A percentile compares a stretch with the other conserved stretches of the same genome.
These are phyloP conservation scores for Phytophthora nicotianae DNA, from an alignment of 352 stramenopile species.

Conservation along the genomic window DNA sequence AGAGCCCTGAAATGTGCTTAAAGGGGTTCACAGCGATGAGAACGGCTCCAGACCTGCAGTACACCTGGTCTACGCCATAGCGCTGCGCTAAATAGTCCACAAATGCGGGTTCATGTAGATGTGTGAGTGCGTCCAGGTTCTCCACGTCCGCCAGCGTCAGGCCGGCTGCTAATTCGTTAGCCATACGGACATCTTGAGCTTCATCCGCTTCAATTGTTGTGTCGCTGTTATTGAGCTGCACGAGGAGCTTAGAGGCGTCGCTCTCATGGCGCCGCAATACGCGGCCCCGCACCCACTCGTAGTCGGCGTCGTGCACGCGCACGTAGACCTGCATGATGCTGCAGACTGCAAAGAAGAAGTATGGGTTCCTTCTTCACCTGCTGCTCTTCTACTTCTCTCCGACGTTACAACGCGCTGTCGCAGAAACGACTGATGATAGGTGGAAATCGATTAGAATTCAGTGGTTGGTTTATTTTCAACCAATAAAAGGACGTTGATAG, in stretches of 20 bases:
- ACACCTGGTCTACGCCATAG: constrained; percentile 75
- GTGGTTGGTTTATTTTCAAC: constrained; percentile 9
- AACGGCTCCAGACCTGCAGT: constrained; percentile 72
- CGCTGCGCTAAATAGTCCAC: constrained; percentile 81
- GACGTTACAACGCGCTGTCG: constrained; percentile 30
- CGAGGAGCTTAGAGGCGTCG: constrained; percentile 36
- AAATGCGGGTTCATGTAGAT: constrained; percentile 82
- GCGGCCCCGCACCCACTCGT: constrained; percentile 54
- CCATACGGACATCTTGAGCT: constrained; percentile 54
- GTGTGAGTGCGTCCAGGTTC: constrained; percentile 73
- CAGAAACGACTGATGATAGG: constrained; percentile 20
- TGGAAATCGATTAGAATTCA: constrained; percentile 4
- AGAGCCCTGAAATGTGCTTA: constrained; percentile 71
- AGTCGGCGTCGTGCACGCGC: constrained; percentile 40
- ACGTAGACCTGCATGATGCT: constrained; percentile 66
- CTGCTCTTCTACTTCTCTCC: constrained; percentile 24
- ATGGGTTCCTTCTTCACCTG: constrained; percentile 15
- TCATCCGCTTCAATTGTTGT: constrained; percentile 52
- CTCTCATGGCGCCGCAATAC: constrained; percentile 45
- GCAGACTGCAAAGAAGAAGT: constrained; percentile 1
- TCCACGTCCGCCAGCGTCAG: constrained; percentile 61
- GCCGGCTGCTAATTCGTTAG: constrained; percentile 44
- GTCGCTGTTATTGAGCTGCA: constrained; percentile 50
- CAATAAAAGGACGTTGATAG: constrained; percentile 5
- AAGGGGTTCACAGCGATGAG: constrained; percentile 86